Evolutionary conservation across 371 early-diverging fungal genomes (phyloP).

Genomic region (Massospora cicadina): DNA sequence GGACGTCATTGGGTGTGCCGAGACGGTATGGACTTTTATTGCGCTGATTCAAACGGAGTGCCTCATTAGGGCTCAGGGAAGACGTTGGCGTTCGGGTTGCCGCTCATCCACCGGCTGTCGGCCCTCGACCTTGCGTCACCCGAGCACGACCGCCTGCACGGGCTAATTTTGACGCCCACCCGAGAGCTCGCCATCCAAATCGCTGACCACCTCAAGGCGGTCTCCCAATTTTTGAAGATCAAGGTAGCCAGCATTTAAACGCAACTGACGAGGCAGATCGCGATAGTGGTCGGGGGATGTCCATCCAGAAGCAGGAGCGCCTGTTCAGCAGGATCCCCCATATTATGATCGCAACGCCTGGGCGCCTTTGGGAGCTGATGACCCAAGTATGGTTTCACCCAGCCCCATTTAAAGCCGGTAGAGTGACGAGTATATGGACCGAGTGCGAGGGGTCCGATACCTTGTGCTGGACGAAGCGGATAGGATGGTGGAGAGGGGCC

Average conservation of each 20-base stretch:
- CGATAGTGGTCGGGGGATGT: constrained; percentile 88
- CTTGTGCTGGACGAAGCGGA: constrained; percentile 97
- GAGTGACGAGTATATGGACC: constrained; percentile 30
- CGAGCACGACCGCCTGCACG: constrained; percentile 19
- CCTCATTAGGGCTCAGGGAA: constrained; percentile 84
- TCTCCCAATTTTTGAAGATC: constrained; percentile 31
- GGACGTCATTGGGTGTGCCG: constrained; percentile 94
- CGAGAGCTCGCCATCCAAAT: constrained; percentile 88
- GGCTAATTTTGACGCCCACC: constrained; percentile 71
- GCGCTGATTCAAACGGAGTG: neutral
- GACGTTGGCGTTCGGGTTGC: constrained; percentile 81
- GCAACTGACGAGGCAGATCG: constrained; percentile 21
- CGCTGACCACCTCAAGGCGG: constrained; percentile 43
- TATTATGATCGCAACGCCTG: constrained; percentile 94
- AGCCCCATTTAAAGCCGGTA: constrained; percentile 10
- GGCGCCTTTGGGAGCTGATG: constrained; percentile 87
- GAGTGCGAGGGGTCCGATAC: constrained; percentile 35
- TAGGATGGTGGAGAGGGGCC: constrained; percentile 84
- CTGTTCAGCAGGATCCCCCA: constrained; percentile 46
- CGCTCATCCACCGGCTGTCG: constrained; percentile 48
- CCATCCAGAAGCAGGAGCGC: constrained; percentile 75
- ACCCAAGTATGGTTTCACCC: constrained; percentile 27
- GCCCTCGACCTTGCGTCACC: constrained; percentile 19
- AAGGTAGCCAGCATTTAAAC: constrained; percentile 19
- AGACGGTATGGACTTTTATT: constrained; percentile 42